Conservation (phyloP, 202 grass and related monocot genomes). For the Setaria viridis region DNA sequence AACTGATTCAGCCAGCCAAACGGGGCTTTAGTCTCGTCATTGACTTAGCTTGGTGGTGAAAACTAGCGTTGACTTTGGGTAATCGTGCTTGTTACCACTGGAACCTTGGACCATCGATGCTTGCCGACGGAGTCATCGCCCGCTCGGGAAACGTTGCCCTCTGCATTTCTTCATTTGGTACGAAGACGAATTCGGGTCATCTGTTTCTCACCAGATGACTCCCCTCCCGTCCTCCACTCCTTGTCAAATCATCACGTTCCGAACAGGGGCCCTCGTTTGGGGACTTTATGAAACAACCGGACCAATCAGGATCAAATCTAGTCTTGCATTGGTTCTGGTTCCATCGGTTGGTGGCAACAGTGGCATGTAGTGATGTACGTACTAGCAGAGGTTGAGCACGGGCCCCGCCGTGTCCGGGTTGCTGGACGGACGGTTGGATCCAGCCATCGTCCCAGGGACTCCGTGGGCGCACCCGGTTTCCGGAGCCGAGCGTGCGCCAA, state of each 20-base stretch:
- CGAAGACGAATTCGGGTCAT: neutral
- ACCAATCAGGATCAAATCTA: conserved; percentile 3
- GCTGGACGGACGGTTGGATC: conserved; percentile 25
- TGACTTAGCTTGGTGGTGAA: neutral
- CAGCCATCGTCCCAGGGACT: neutral
- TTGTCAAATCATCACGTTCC: neutral
- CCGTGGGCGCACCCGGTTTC: conserved; percentile 14
- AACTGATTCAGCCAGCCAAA: too few species aligned
- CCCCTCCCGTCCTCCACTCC: neutral
- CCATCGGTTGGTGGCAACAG: neutral
- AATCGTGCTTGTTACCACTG: neutral
- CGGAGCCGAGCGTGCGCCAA: neutral
- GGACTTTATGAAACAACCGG: neutral
- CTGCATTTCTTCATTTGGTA: neutral
- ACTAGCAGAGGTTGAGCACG: neutral
- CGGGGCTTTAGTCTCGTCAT: too few species aligned
- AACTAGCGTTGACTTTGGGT: neutral
- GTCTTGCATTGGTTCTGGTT: neutral
- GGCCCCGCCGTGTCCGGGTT: neutral
- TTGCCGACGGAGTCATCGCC: neutral
- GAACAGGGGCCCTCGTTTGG: neutral
- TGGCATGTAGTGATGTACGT: too few species aligned
- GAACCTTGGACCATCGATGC: neutral
- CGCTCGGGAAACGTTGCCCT: neutral
- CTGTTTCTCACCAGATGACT: neutral